Percentiles rank a stretch among this genome's conserved stretches.
phyloP scores from a whole-genome alignment of 495 filamentous ascomycete genomes.

The Lasiosphaeris hirsuta region DNA sequence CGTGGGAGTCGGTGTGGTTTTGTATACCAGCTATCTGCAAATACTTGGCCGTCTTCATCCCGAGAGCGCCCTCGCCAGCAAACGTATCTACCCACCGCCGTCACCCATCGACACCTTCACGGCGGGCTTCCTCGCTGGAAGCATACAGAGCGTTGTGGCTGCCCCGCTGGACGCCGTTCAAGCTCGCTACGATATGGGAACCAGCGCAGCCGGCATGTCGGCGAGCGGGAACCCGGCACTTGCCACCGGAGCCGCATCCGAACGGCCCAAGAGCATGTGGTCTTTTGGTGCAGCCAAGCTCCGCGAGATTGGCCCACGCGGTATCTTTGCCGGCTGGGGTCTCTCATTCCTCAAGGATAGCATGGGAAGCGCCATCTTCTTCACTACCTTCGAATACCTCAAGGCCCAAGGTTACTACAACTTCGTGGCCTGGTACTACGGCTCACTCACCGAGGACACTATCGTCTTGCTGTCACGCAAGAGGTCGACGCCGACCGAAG shows the following conservation, averaged over 20 bases:
- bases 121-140: conserved; percentile 74
- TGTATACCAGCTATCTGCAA: conserved; percentile 87
- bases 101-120: conserved; percentile 61
- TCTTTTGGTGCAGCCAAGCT: conserved; percentile 71
- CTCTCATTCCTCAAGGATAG: conserved; percentile 78
- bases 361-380: conserved; percentile 79
- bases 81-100: conserved; percentile 74
- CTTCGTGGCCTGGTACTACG: conserved; percentile 77
- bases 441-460: conserved; percentile 47
- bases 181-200: conserved; percentile 61
- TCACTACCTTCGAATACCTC: conserved; percentile 79
- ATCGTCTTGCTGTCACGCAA: conserved; percentile 40
- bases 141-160: conserved; percentile 74
- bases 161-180: conserved; percentile 88
- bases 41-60: conserved; percentile 68
- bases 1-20: conserved; percentile 75
- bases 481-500: conserved; percentile 27
- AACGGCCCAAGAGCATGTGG: conserved; percentile 75
- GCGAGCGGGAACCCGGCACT: conserved; percentile 32
- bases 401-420: conserved; percentile 82
- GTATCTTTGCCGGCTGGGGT: conserved; percentile 79
- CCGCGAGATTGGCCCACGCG: conserved; percentile 71
- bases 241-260: conserved; percentile 52
- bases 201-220: conserved; percentile 20
- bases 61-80: conserved; percentile 63